Evolutionary conservation across 2,329 filamentous ascomycete species (phyloP).

Genomic region (Paracamarosporium sp.): DNA sequence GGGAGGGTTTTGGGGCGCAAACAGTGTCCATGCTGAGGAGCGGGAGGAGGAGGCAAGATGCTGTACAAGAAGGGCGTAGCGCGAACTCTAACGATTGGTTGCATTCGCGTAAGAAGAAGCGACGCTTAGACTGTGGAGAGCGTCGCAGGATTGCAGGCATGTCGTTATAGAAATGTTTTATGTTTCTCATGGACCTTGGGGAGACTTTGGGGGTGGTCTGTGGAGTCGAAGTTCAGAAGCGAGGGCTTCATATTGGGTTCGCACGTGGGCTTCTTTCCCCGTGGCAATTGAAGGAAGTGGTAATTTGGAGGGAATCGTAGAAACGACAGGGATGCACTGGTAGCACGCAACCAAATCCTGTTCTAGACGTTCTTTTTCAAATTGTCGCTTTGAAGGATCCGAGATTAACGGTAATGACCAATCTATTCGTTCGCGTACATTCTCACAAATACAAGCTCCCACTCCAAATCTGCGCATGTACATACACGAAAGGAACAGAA

Average conservation of each 20-base stretch:
- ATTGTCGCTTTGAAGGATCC: neutral
- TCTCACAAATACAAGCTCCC: conserved; percentile 25
- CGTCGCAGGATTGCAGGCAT: neutral
- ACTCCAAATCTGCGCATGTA: conserved; percentile 18
- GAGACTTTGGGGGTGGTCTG: neutral
- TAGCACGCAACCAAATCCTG: neutral
- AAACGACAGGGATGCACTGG: neutral
- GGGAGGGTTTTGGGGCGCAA: neutral
- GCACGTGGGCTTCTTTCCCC: neutral
- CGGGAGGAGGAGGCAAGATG: conserved; percentile 4
- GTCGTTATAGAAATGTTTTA: neutral
- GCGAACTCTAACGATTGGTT: conserved; percentile 1
- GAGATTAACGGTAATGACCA: conserved; percentile 7
- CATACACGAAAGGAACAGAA: conserved; percentile 19
- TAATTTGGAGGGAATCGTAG: neutral
- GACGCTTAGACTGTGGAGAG: neutral
- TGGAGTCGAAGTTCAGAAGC: neutral
- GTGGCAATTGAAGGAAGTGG: neutral
- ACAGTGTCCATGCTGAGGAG: neutral
- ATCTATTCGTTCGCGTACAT: conserved; percentile 26
- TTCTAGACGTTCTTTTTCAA: neutral
- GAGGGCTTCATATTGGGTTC: neutral
- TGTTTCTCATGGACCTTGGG: neutral
- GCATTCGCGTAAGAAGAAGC: neutral
- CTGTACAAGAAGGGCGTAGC: conserved; percentile 3